Evolutionary conservation across 371 early-diverging fungal genomes (phyloP).

Genomic region (Gilbertella persicaria): DNA sequence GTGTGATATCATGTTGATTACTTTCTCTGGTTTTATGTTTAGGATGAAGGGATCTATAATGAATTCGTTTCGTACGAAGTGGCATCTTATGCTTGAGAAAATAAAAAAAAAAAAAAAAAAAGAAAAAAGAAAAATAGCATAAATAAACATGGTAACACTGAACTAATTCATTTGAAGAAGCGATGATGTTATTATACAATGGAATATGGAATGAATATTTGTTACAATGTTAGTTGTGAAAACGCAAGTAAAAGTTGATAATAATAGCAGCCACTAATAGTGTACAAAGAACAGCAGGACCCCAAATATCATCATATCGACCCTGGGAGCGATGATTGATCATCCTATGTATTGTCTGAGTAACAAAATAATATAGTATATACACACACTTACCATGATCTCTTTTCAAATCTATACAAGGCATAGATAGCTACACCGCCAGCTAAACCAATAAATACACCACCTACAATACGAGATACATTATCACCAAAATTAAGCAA

Average conservation of each 20-base stretch:
- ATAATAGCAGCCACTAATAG: conserved; percentile 68
- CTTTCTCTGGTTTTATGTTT: background rate
- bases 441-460: conserved; percentile 79
- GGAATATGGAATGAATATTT: background rate
- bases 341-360: conserved; percentile 36
- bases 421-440: conserved; percentile 86
- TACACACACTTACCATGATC: conserved; percentile 53
- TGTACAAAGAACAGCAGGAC: conserved; percentile 87
- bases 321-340: conserved; percentile 57
- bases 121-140: background rate
- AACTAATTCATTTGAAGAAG: background rate
- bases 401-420: conserved; percentile 88
- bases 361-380: conserved; percentile 19
- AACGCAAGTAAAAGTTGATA: conserved; percentile 49
- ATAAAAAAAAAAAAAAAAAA: background rate
- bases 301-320: conserved; percentile 65
- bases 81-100: background rate
- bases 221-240: conserved; percentile 1
- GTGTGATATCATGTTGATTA: background rate
- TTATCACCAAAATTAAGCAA: conserved; percentile 88
- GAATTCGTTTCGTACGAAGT: background rate
- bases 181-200: too few species aligned
- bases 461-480: conserved; percentile 69
- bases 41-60: background rate
- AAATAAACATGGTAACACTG: background rate